Evolutionary conservation across 352 stramenopile species (phyloP).

Genomic region (Pythium monospermum): DNA sequence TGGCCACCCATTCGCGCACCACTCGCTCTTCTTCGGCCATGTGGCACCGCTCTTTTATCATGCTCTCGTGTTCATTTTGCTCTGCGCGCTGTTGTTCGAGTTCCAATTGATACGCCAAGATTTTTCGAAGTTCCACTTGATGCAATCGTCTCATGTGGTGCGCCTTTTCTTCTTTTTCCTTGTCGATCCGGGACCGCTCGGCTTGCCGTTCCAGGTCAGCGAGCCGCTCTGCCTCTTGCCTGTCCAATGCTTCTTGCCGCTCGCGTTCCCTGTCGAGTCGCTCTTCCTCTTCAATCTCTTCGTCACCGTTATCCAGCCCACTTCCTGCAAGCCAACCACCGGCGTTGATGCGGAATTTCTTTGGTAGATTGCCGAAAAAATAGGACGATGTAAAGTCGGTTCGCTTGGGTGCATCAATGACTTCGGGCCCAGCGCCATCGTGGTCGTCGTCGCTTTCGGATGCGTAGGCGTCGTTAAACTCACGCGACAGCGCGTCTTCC

Average conservation of each 20-base stretch:
- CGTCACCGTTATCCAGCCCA: slow-evolving; percentile 65
- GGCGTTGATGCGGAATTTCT: slow-evolving; percentile 34
- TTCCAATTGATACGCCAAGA: slow-evolving; percentile 48
- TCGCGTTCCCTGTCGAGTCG: slow-evolving; percentile 47
- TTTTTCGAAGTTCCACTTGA: slow-evolving; percentile 52
- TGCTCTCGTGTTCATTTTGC: slow-evolving; percentile 26
- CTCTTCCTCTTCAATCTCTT: slow-evolving; percentile 71
- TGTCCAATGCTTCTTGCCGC: slow-evolving; percentile 51
- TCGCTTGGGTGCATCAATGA: slow-evolving; percentile 42
- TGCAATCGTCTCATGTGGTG: slow-evolving; percentile 42
- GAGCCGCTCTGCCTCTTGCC: slow-evolving; percentile 53
- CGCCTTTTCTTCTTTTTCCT: slow-evolving; percentile 56
- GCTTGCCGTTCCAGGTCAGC: slow-evolving; percentile 47
- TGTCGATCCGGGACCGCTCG: slow-evolving; percentile 46
- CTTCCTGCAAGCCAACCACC: slow-evolving; percentile 49
- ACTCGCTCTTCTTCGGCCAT: slow-evolving; percentile 39
- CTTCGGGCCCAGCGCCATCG: slow-evolving; percentile 16
- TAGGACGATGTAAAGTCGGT: slow-evolving; percentile 67
- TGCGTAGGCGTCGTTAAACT: slow-evolving; percentile 20
- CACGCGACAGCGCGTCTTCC: slow-evolving; percentile 34
- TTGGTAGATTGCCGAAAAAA: slow-evolving; percentile 63
- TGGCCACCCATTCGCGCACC: slow-evolving; percentile 25
- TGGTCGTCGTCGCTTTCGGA: slow-evolving; percentile 53
- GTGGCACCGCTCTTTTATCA: slow-evolving; percentile 10
- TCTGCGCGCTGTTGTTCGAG: slow-evolving; percentile 35